Evolutionary conservation across 148 eudicot genomes (phyloP), one percentile per base, ranked within the genome.

Genomic region (Bassia scoparia): DNA sequence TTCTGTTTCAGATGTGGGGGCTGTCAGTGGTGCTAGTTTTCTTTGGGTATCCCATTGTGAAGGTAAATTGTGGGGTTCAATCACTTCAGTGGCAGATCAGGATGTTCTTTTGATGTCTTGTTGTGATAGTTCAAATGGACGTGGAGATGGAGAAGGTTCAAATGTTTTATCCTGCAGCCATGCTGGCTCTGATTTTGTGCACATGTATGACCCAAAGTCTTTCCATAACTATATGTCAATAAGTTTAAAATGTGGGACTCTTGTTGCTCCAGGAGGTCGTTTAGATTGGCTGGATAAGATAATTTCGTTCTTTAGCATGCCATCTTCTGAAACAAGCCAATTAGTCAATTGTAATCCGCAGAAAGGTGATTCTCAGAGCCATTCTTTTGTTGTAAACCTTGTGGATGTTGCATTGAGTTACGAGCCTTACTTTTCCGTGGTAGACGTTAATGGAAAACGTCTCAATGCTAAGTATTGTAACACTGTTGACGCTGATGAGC

Each of bases 81-180:
- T 86, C 71, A 73, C 86, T 76, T 85, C 79, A 33, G 70, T 77
- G 77, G 76, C 85, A 43, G 74, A 72, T 70, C 73, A 74, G 69
- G 86, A 88, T 80, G 72, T 95, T 58, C 85, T 92, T 82, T 83
- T 95, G 70, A 84, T 92, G 48, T 85, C 88, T 20, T 88, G 91
- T 78, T 76, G 80, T 80, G 76, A 92, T 80, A 84, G 89, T 72
- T 54, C 92, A 55, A 86, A 73, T 73, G 92, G 96, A 38, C 99
- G 97, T 79, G 97, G 99, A 76, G 87, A 83, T 79, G 99, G 99
- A 66, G 94, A 85, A 80, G 99, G 94, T 72, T 92, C 93, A 81
- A 95, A 95, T 80, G 76, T 84, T 37, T 80, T 95, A 69, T 92
- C 89, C 59, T 83, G 86, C 77, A 81, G 85, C 72, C 78, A 73